These are phyloP conservation scores for Suillus discolor DNA, from an alignment of 768 basidiomycete genomes.

Conservation along the genomic window DNA sequence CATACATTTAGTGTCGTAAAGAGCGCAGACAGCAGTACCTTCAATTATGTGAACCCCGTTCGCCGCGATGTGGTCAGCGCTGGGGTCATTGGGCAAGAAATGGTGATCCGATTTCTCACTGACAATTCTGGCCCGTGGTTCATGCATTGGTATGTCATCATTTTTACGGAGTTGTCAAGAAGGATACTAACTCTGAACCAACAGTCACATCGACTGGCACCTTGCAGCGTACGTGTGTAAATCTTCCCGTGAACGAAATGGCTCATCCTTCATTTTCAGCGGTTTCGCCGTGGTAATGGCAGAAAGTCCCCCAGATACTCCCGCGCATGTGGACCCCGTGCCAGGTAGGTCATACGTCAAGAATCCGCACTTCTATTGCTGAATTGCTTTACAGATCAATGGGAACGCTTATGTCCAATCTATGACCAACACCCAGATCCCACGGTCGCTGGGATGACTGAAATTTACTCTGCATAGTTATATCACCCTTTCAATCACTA, in stretches of 20 bases:
- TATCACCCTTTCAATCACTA: too few relatives aligned
- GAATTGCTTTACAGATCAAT: constrained; percentile 17
- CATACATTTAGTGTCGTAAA: constrained; percentile 48
- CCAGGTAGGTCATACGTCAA: background rate
- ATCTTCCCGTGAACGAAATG: background rate
- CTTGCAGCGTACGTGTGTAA: constrained; percentile 16
- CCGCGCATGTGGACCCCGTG: background rate
- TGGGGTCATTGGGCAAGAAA: background rate
- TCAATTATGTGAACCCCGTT: background rate
- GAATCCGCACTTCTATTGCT: background rate
- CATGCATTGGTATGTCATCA: constrained; percentile 18
- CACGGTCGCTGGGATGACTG: background rate
- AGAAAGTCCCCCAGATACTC: constrained; percentile 20
- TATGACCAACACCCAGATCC: constrained; percentile 1
- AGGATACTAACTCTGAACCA: background rate
- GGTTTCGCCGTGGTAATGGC: constrained; percentile 35
- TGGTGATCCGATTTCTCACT: constrained; percentile 29
- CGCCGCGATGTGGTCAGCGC: background rate
- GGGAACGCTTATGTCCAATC: constrained; percentile 28
- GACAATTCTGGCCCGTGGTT: constrained; percentile 54
- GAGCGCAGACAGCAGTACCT: constrained; percentile 33
- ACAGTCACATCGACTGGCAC: constrained; percentile 23
- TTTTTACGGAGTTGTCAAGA: background rate
- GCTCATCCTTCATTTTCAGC: constrained; percentile 9
- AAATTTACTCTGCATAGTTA: too few relatives aligned